Conservation (phyloP, 305 asterid species). For the Fraxinus dipetala region DNA sequence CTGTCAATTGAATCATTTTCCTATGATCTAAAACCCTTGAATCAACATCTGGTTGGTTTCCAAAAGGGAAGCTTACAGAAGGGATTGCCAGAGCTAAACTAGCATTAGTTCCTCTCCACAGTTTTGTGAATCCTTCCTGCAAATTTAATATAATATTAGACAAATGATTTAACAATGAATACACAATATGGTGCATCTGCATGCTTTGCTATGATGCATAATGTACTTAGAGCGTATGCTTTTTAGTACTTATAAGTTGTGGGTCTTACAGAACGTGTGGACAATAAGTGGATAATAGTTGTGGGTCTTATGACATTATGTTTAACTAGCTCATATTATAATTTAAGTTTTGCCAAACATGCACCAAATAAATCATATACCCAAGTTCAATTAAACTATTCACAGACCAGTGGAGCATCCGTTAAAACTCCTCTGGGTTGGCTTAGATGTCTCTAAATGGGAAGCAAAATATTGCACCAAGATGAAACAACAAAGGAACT, state of each 20-base stretch:
- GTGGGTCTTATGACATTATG: background rate
- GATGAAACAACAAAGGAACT: background rate
- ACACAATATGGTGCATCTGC: background rate
- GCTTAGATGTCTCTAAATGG: background rate
- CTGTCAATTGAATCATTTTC: background rate
- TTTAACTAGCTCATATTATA: no score
- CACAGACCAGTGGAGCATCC: background rate
- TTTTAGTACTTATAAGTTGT: background rate
- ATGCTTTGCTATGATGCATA: background rate
- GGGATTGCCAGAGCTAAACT: constrained; percentile 82
- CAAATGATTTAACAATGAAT: background rate
- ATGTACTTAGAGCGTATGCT: background rate
- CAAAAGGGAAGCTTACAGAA: constrained; percentile 44
- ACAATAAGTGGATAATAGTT: background rate
- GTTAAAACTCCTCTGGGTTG: background rate
- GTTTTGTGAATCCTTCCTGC: constrained; percentile 73
- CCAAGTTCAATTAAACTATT: background rate
- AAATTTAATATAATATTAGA: constrained; percentile 8
- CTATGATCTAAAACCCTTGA: constrained; percentile 7
- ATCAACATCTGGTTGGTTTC: constrained; percentile 7
- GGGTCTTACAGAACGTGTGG: background rate
- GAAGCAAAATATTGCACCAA: background rate
- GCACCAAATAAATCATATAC: background rate
- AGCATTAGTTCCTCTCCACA: constrained; percentile 92
- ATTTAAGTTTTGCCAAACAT: background rate